Evolutionary conservation across 495 filamentous ascomycete genomes (phyloP).

Genomic region (Podospora fimiseda): DNA sequence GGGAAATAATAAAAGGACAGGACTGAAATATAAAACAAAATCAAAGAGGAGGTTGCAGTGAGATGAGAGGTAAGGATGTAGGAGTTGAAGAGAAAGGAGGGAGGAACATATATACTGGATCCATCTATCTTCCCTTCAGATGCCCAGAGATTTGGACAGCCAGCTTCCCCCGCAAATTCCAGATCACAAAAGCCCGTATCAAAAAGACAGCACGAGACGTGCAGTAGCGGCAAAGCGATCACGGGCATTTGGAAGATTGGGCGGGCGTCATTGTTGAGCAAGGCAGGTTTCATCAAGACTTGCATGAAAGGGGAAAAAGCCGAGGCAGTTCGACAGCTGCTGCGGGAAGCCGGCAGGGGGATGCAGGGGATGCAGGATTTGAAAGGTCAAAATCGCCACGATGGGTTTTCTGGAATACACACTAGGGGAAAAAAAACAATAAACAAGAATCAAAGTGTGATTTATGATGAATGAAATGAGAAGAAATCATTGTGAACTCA

Average conservation of each 20-base stretch:
- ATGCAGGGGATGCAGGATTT: not conserved
- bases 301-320: not conserved
- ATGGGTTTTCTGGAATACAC: not conserved
- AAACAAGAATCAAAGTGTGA: too few relatives aligned
- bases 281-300: not conserved
- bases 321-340: not conserved
- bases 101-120: not conserved
- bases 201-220: not conserved
- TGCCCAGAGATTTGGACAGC: not conserved
- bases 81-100: too few relatives aligned
- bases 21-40: too few relatives aligned
- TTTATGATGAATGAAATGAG: too few relatives aligned
- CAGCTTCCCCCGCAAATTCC: not conserved
- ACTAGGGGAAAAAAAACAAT: too few relatives aligned
- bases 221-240: too few relatives aligned
- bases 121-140: not conserved
- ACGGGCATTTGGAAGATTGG: not conserved
- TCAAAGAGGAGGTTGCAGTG: too few relatives aligned
- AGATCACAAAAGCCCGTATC: not conserved
- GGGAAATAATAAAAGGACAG: too few relatives aligned
- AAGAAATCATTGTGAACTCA: too few relatives aligned
- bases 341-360: not conserved
- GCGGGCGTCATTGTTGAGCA: not conserved
- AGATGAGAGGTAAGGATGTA: too few relatives aligned
- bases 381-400: not conserved